These are phyloP conservation scores for Alternaria consortialis DNA, from an alignment of 2,329 filamentous ascomycete species.

Conservation along the genomic window DNA sequence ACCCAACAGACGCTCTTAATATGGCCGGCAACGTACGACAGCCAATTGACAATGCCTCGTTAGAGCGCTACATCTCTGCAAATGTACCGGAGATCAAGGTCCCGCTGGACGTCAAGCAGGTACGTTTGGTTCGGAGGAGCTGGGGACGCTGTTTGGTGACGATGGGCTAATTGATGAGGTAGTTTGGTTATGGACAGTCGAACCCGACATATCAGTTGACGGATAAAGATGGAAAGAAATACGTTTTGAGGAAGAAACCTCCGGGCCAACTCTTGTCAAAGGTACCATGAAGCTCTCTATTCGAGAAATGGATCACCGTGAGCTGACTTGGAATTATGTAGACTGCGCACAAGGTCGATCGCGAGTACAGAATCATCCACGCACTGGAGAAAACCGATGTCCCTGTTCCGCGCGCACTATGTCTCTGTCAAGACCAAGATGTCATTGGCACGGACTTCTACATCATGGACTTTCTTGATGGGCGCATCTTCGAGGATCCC, in stretches of 20 bases:
- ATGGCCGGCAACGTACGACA: conserved; percentile 93
- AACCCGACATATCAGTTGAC: conserved; percentile 97
- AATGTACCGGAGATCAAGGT: conserved; percentile 85
- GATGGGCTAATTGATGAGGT: conserved; percentile 16
- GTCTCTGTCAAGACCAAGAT: conserved; percentile 81
- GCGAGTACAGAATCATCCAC: conserved; percentile 90
- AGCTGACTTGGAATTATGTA: conserved; percentile 44
- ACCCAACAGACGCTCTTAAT: conserved; percentile 27
- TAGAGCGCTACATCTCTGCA: conserved; percentile 79
- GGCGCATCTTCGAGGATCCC: conserved; percentile 91
- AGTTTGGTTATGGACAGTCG: conserved; percentile 98
- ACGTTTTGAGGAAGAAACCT: conserved; percentile 96
- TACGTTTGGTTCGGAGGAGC: conserved; percentile 47
- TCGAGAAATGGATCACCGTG: neutral
- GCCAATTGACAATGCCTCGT: conserved; percentile 81
- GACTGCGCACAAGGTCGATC: conserved; percentile 95
- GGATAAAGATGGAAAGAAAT: conserved; percentile 72
- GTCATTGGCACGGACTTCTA: conserved; percentile 94
- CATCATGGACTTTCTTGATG: conserved; percentile 95
- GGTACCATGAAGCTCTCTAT: conserved; percentile 13
- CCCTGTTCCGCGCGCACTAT: conserved; percentile 83
- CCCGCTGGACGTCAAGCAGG: conserved; percentile 90
- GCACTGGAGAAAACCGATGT: conserved; percentile 82
- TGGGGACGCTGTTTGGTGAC: neutral
- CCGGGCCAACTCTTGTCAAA: conserved; percentile 87